Base-by-base conservation (phyloP, 306 rosid genomes). In the Rosa lucieae region DNA sequence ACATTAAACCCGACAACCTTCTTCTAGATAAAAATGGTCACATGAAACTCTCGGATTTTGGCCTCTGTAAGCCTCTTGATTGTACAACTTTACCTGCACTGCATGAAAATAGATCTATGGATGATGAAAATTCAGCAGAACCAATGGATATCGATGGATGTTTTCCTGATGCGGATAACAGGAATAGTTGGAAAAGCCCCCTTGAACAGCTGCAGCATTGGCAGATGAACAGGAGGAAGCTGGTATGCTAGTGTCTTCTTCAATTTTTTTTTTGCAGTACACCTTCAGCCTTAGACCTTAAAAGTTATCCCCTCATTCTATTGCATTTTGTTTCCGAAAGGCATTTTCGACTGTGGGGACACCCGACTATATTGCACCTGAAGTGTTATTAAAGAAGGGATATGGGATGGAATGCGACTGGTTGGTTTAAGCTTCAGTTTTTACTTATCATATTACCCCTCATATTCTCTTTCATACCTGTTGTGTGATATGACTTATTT, bases 321-420 rank as follows among this genome's bases (percentile, higher is more conserved):
- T 72, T 82, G 67, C 76, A 35, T 59, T 59, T 75, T 78, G 72
- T 40, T 48, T 32, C 73, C 82, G 78, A 70, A 74, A 94, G 99
- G 99, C 99, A 80, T 95, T 95, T 88, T 92, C 99, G 82, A 95
- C 99, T 29, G 99, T 95, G 78, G 99, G 99, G 84, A 95, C 99
- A 66, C 98, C 99, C 3, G 99, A 95, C 79, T 95, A 95, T 84
- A 95, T 95, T 84, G 99, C 99, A 77, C 99, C 99, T 78, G 99
- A 95, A 90, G 99, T 95, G 67, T 83, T 92, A 72, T 62, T 92
- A 88, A 95, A 95, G 80, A 95, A 95, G 81, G 99, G 99, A 91
- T 95, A 95, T 83, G 99, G 99, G 79, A 95, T 95, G 98, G 99
- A 95, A 86, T 95, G 99, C 47, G 99, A 95, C 84, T 95, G 99